Evolutionary conservation across 2,329 filamentous ascomycete genomes (phyloP), one percentile per base, ranked within the genome.

Genomic region (Phyllosticta paracitricarpa): DNA sequence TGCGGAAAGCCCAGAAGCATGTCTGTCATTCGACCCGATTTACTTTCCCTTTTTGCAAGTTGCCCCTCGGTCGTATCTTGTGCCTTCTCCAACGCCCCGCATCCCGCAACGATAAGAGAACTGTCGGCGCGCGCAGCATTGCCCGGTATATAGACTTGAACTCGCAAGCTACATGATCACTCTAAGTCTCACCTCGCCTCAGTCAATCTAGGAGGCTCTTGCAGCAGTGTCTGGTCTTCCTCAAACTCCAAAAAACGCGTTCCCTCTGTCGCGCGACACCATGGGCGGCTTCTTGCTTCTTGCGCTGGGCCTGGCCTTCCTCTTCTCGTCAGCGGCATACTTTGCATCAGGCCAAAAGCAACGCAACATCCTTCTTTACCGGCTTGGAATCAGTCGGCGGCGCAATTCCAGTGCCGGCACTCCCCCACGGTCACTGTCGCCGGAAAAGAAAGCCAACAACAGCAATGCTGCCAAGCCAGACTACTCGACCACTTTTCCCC

Each of bases 341-440:
- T 61, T 77, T 8, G 40, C 68, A 0, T 35, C 70, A 5, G 71
- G 72, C 57, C 68, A 69, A 61, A 72, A 69, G 61, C 75, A 75
- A 63, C 72, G 75, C 25, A 72, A 73, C 63, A 65, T 76, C 5
- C 53, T 82, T 3, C 65, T 78, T 19, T 65, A 68, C 59, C 71
- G 74, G 59, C 62, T 81, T 4, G 30, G 60, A 12, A 10, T 65
- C 77, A 57, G 74, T 56, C 71, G 71, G 52, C 73, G 76, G 61
- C 75, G 75, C 64, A 66, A 72, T n/a, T 79, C 79, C n/a, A 76
- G 73, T 30, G 75, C 79, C 10, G 74, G 71, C 63, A 82, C 80
- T n/a, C 80, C 81, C 52, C 79, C 81, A 51, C 76, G 77, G 57
- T 82, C 80, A 1, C 65, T 82, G 9, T 82, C 80, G 1, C 79